phyloP scores from a whole-genome alignment of 305 asterid species.

The Fraxinus platypoda region DNA sequence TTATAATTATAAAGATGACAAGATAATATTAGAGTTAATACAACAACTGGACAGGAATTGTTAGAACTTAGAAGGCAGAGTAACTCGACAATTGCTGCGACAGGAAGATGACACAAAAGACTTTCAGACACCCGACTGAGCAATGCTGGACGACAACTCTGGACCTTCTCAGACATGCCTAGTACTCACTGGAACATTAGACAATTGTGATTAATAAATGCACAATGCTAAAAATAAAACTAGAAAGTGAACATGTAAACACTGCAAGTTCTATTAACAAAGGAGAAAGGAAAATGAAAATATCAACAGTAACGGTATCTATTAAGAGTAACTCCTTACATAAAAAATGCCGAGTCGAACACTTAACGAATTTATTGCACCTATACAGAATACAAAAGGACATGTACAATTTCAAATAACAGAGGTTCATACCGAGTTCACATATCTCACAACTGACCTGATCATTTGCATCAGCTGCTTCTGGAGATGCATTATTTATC shows the following conservation, averaged over 20 bases:
- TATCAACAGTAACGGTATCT: not conserved
- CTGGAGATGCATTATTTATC: slow-evolving; percentile 49
- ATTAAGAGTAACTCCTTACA: slow-evolving; percentile 17
- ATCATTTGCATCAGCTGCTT: slow-evolving; percentile 59
- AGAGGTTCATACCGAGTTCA: slow-evolving; percentile 28
- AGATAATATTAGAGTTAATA: slow-evolving; percentile 43
- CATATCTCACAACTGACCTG: slow-evolving; percentile 71
- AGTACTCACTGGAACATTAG: slow-evolving; percentile 99
- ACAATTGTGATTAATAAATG: slow-evolving; percentile 71
- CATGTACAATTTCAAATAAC: slow-evolving; percentile 21
- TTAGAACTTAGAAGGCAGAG: slow-evolving; percentile 42
- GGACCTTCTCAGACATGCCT: slow-evolving; percentile 94
- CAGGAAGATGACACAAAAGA: slow-evolving; percentile 84
- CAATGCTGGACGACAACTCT: slow-evolving; percentile 91
- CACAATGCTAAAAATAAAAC: slow-evolving; percentile 25
- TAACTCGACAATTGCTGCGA: slow-evolving; percentile 82
- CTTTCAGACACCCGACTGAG: slow-evolving; percentile 95
- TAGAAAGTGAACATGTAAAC: slow-evolving; percentile 24
- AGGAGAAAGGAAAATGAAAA: not conserved
- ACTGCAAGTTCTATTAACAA: slow-evolving; percentile 19
- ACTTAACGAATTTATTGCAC: slow-evolving; percentile 28
- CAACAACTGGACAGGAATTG: slow-evolving; percentile 61
- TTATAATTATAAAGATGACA: slow-evolving; percentile 44
- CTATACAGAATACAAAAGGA: slow-evolving; percentile 26
- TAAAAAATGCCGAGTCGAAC: slow-evolving; percentile 15